Evolutionary conservation across 139 green algal species (phyloP), one percentile per base, ranked within the genome.

Genomic region (Coelastrella sp.): DNA sequence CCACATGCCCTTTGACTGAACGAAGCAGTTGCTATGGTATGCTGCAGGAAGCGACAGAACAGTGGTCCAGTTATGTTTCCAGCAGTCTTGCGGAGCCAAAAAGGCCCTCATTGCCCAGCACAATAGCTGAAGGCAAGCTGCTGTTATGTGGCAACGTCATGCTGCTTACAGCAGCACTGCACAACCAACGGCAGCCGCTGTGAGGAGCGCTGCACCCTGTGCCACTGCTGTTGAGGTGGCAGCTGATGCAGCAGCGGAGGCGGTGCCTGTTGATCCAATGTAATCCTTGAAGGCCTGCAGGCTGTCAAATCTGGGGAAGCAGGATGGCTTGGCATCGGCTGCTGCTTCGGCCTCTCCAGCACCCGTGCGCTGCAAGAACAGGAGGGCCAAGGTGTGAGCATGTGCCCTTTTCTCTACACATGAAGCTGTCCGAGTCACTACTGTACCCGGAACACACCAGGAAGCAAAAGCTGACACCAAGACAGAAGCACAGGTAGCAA

Each of bases 291-390:
- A 90, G 7, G 73, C 73, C 5, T 66, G 6, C 85, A 90, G 59
- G 85, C 73, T 84, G 73, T 84, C 76, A 25, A 90, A 90, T 17
- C 85, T 76, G 8, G 85, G 85, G 74, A 90, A 90, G 73, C 85
- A 90, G 12, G 85, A 90, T 4, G 85, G 74, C 59, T 84, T n/a
- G n/a, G 85, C 73, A 61, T 59, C 24, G 20, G 22, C 61, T 24
- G 85, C 85, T 74, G 85, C 85, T 60, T 90, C 85, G 11, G 85
- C 85, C 73, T 90, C 85, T 17, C 85, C 85, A 75, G 73, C 73
- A 83, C 85, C 84, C 17, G 73, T 68, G 25, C 85, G 74, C 74
- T 83, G 73, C 57, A 83, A 10, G 59, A 27, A 60, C 35, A 89
- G 68, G 7, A 25, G n/a, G 15, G 59, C 10, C 24, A 15, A 20